These are phyloP conservation scores for Pseudozyma pruni DNA, from an alignment of 1,284 basidiomycete genomes.

Conservation along the genomic window DNA sequence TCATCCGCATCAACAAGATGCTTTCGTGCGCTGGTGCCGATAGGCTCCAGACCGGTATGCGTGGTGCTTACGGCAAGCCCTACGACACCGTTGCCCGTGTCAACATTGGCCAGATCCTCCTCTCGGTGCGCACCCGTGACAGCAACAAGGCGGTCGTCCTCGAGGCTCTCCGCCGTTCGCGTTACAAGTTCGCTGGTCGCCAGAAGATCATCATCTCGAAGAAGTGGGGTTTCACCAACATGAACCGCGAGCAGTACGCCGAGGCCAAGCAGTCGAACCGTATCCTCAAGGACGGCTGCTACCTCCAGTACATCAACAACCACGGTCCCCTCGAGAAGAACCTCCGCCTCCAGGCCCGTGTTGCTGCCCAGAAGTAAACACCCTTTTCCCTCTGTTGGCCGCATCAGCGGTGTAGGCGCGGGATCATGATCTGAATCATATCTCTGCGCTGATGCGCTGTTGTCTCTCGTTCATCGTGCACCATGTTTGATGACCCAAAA, in stretches of 20 bases:
- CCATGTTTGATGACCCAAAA: constrained; percentile 18
- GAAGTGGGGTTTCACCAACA: constrained; percentile 87
- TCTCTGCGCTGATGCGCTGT: constrained; percentile 31
- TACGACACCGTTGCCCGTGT: constrained; percentile 95
- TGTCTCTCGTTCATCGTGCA: constrained; percentile 15
- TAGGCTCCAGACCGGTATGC: constrained; percentile 97
- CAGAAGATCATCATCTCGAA: constrained; percentile 93
- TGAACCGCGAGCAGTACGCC: constrained; percentile 88
- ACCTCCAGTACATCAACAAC: constrained; percentile 67
- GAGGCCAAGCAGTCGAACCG: constrained; percentile 81
- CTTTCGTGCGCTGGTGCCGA: constrained; percentile 98
- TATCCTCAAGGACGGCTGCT: constrained; percentile 66
- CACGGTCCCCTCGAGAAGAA: constrained; percentile 64
- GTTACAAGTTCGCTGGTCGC: constrained; percentile 99
- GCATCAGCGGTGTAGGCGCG: constrained; percentile 27
- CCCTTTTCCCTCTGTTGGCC: neutral
- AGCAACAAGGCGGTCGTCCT: constrained; percentile 86
- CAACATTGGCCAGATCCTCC: constrained; percentile 96
- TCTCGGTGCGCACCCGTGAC: constrained; percentile 95
- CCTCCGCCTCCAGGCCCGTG: constrained; percentile 64
- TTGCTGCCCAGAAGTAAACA: constrained; percentile 65
- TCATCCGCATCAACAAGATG: constrained; percentile 99
- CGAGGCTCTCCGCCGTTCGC: constrained; percentile 85
- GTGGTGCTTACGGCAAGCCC: constrained; percentile 99
- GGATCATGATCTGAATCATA: neutral